phyloP scores from a whole-genome alignment of 176 grass and related monocot genomes.

The Typha latifolia region DNA sequence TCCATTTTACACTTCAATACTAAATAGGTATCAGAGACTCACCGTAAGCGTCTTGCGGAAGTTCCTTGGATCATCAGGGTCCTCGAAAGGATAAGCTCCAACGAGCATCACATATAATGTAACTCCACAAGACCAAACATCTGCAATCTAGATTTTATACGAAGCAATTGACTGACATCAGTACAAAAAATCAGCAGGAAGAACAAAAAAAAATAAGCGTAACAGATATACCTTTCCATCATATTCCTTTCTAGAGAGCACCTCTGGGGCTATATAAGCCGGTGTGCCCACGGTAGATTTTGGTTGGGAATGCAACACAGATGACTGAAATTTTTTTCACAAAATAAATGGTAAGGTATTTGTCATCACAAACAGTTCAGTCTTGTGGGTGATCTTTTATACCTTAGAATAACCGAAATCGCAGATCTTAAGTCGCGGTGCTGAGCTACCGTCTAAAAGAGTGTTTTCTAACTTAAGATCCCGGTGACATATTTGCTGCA shows the following conservation, averaged over 20 bases:
- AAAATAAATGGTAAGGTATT: not conserved
- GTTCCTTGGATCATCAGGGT: constrained; percentile 83
- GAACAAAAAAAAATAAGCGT: not conserved
- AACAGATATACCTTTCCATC: constrained; percentile 68
- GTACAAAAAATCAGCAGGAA: not conserved
- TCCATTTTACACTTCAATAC: not conserved
- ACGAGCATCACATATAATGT: constrained; percentile 99
- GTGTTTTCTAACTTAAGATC: constrained; percentile 98
- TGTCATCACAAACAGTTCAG: no score
- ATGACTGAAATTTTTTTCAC: constrained; percentile 39
- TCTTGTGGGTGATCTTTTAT: not conserved
- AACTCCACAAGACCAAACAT: constrained; percentile 98
- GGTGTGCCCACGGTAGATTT: constrained; percentile 97
- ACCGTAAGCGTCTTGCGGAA: constrained; percentile 90
- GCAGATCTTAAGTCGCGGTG: constrained; percentile 90
- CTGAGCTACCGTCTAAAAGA: constrained; percentile 80
- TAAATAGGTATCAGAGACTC: constrained; percentile 16
- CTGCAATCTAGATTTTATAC: constrained; percentile 56
- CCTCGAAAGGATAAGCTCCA: constrained; percentile 86
- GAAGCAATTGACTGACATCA: not conserved
- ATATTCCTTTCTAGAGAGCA: constrained; percentile 79
- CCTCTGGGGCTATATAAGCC: constrained; percentile 89
- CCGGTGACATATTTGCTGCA: constrained; percentile 94
- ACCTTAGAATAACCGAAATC: constrained; percentile 99
- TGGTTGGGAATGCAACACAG: constrained; percentile 85